Evolutionary conservation across 1,139 yeast genomes (phyloP).

Genomic region (Pneumocystis murina): DNA sequence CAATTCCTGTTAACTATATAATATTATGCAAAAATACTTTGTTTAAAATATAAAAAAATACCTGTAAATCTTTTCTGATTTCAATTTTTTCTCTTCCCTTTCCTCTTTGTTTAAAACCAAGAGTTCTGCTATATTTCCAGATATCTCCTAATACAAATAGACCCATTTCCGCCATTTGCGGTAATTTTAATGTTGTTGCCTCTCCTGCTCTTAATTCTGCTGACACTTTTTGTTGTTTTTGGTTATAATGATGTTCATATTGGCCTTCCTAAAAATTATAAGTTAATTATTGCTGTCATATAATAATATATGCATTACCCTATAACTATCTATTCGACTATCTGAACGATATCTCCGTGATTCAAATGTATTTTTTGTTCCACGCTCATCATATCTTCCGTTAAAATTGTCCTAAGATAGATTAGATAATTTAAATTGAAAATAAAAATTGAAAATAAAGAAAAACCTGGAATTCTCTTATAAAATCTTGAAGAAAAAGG

Average conservation of each 20-base stretch:
- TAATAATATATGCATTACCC: background rate
- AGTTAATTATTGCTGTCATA: background rate
- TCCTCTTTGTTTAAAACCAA: slow-evolving; percentile 1
- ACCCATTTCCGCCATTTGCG: slow-evolving; percentile 1
- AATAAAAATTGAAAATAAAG: no score
- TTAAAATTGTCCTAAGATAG: background rate
- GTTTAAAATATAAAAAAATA: background rate
- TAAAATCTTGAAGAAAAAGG: background rate
- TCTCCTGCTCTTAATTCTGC: slow-evolving; percentile 1
- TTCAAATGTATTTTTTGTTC: background rate
- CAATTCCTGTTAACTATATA: background rate
- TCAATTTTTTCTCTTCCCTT: background rate
- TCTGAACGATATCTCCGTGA: background rate
- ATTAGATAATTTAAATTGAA: background rate
- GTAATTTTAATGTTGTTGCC: background rate
- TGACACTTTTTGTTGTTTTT: background rate
- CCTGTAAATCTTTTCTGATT: background rate
- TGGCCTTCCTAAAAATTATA: background rate
- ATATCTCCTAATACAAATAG: background rate
- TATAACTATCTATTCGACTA: background rate
- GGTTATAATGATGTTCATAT: background rate
- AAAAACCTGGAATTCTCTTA: background rate
- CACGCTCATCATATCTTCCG: background rate
- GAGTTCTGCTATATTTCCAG: background rate
- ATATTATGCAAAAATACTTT: background rate